Evolutionary conservation across 495 filamentous ascomycete genomes (phyloP).

Genomic region (Darksidea phi): DNA sequence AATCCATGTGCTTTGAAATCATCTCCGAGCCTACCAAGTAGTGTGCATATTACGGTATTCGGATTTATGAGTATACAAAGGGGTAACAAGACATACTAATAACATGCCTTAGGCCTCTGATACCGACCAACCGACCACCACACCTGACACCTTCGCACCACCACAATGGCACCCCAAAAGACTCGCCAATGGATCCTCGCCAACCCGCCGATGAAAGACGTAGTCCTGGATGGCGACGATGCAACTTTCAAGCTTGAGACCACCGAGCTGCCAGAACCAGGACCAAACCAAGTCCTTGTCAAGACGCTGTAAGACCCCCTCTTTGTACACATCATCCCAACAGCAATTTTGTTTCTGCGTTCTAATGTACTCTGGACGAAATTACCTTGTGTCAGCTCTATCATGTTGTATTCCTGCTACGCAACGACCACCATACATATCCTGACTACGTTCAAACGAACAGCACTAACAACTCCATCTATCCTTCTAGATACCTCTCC

Average conservation of each 20-base stretch:
- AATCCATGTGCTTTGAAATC: too few relatives aligned
- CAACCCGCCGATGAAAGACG: conserved; percentile 33
- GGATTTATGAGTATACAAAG: too few relatives aligned
- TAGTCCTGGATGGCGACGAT: conserved; percentile 47
- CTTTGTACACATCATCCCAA: background rate
- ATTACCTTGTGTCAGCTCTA: too few relatives aligned
- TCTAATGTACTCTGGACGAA: too few relatives aligned
- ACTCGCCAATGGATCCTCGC: conserved; percentile 43
- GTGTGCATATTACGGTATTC: too few relatives aligned
- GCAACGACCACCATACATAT: too few relatives aligned
- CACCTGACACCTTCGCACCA: background rate
- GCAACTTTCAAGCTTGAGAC: conserved; percentile 52
- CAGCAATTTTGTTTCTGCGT: too few relatives aligned
- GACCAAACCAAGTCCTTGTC: conserved; percentile 62
- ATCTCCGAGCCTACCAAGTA: too few relatives aligned
- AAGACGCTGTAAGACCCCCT: conserved; percentile 42
- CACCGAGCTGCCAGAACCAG: conserved; percentile 50
- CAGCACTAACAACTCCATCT: conserved; percentile 33
- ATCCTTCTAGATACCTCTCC: conserved; percentile 56
- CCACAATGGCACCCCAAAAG: conserved; percentile 17
- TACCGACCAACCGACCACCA: background rate
- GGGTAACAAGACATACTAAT: too few relatives aligned
- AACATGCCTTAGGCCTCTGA: too few relatives aligned
- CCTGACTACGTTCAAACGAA: too few relatives aligned
- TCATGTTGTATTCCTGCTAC: too few relatives aligned